Percentiles rank a stretch among this genome's conserved stretches.
Conservation (phyloP, 768 basidiomycete genomes). For the Pleurotus salmoneostramineus region DNA sequence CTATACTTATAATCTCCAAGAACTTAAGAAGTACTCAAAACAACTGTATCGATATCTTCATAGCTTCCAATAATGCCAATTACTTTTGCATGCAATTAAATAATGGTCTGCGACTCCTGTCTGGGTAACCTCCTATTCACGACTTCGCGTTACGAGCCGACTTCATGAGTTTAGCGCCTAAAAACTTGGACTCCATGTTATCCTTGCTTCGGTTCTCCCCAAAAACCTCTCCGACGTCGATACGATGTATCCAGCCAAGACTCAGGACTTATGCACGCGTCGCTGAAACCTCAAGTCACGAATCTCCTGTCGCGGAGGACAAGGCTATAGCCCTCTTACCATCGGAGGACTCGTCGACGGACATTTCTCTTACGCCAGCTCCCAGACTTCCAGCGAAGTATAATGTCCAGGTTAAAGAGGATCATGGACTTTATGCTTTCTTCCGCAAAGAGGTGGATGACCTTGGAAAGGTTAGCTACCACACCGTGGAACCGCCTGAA, state of each 20-base stretch:
- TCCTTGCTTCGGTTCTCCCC: constrained; percentile 5
- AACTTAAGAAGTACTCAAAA: not conserved
- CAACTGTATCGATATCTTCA: not conserved
- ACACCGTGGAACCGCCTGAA: constrained; percentile 36
- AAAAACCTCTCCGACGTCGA: not conserved
- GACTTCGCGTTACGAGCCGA: not conserved
- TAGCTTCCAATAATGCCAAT: not conserved
- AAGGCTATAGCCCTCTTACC: not conserved
- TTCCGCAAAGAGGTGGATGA: constrained; percentile 57
- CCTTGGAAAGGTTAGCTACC: constrained; percentile 46
- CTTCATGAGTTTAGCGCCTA: not conserved
- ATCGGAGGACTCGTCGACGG: not conserved
- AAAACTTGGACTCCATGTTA: constrained; percentile 9
- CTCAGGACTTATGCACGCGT: constrained; percentile 2
- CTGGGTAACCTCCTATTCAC: not conserved
- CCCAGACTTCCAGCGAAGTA: constrained; percentile 7
- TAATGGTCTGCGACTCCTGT: not conserved
- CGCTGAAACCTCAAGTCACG: not conserved
- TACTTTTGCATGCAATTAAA: not conserved
- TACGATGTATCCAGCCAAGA: constrained; percentile 4
- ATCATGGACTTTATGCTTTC: constrained; percentile 77
- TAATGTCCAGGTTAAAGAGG: constrained; percentile 37
- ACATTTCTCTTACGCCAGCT: constrained; percentile 9
- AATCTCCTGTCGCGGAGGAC: not conserved
- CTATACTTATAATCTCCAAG: not conserved